Percentiles rank a stretch among this genome's conserved stretches.
phyloP scores from a whole-genome alignment of 192 early-diverging fungal species.

The Phlyctochytrium planicorne region DNA sequence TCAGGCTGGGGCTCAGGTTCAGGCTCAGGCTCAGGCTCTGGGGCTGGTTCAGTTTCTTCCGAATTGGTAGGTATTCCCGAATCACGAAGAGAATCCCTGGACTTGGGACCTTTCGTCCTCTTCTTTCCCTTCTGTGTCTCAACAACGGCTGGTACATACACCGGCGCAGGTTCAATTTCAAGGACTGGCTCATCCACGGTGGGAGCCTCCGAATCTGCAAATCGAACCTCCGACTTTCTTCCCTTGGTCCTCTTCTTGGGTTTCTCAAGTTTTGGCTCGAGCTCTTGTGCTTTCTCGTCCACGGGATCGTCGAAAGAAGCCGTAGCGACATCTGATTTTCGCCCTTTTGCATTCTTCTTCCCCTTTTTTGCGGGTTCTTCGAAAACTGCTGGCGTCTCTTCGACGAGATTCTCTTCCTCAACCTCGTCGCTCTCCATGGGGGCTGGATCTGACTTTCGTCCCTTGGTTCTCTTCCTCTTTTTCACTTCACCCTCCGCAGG shows the following conservation, averaged over 20 bases:
- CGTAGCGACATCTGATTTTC: not conserved
- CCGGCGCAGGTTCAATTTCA: not conserved
- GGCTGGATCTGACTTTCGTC: not conserved
- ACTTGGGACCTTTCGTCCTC: not conserved
- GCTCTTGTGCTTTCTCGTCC: not conserved
- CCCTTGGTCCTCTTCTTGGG: not conserved
- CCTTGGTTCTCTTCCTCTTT: not conserved
- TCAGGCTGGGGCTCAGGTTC: too few species aligned
- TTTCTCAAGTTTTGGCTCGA: not conserved
- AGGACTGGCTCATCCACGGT: not conserved
- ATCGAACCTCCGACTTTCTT: not conserved
- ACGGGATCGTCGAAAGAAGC: not conserved
- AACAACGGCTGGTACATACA: not conserved
- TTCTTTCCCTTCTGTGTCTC: not conserved
- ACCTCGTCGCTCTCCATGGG: not conserved
- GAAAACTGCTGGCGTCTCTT: not conserved
- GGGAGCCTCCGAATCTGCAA: not conserved
- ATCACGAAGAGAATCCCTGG: too few species aligned
- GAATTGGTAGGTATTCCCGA: too few species aligned
- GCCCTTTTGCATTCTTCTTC: not conserved
- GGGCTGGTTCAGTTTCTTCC: too few species aligned
- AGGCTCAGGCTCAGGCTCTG: too few species aligned
- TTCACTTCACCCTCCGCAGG: not conserved
- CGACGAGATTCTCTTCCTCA: not conserved
- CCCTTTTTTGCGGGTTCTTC: not conserved